Evolutionary conservation across 352 stramenopile genomes (phyloP), one percentile per base, ranked within the genome.

Genomic region (Phytopythium chamaehyphon): DNA sequence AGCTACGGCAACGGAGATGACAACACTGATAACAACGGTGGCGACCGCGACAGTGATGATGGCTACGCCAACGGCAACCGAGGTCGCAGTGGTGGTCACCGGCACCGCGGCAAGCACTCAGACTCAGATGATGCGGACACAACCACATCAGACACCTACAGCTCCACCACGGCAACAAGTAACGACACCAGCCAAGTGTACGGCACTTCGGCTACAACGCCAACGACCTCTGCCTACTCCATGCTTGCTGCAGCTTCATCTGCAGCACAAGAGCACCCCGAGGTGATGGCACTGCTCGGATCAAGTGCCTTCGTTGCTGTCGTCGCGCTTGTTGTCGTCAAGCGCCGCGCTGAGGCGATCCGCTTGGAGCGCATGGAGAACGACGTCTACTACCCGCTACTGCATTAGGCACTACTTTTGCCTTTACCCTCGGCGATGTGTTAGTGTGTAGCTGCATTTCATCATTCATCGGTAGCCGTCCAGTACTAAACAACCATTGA

Each of bases 321-420:
- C 10, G 66, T 85, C 33, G 69, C 73, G 21, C 56, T 88, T 5
- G 64, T 88, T 40, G 73, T 83, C 31, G 73, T 83, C 46, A 74
- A 68, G 18, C 65, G 62, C 40, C 44, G 46, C 10, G 56, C 62
- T 6, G 48, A 48, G 9, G 46, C 58, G 12, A 45, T 40, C 12
- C 47, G 56, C 16, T 61, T 45, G 15, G 57, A 65, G 2, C 39
- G 57, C 10, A 53, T 56, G 16, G 51, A 40, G 10, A 69, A 84
- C 11, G 73, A 86, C 40, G 76, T 71, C 19, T 84, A 86, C 55
- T 84, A 86, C 38, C 73, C 76, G 24, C 62, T 88, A 37, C 59
- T 88, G 43, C 58, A 76, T 55, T 88, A 74, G 15, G 37, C 37
- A 6, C 37, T 18, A 21, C 14, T n/a, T 42, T 42, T n/a, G n/a